Evolutionary conservation across 2,329 filamentous ascomycete genomes (phyloP), one percentile per base, ranked within the genome.

Genomic region (Bipolaris oryzae): DNA sequence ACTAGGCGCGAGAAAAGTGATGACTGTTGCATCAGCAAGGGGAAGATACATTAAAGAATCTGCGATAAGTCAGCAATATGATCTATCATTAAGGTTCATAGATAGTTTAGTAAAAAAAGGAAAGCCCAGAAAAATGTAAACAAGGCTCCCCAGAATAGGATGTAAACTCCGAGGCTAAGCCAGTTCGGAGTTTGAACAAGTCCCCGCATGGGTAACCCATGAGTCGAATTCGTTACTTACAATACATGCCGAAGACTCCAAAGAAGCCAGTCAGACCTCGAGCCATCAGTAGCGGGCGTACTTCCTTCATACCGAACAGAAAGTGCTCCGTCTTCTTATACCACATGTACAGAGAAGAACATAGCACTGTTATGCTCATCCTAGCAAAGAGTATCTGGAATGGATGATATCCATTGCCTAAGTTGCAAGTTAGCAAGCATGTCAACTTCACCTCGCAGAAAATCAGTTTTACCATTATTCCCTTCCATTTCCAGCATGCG

Each of bases 11-110:
- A 96, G 82, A 72, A 96, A 97, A 7, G 91, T 95, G 50, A 97
- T 89, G 33, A 96, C 92, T 0, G 91, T 95, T 2, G 92, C 92
- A 73, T 96, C 92, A 15, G 91, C 89, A 2, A 96, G 82, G 0
- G 91, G 90, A 3, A 96, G 84, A 67, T 96, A 96, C 70, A 90
- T 84, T 55, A 90, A 78, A 7, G 86, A 88, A 67, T 87, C 81
- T 82, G 53, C 7, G 5, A 15, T 7, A 13, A 11, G 49, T 69
- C 20, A 69, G 68, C 11, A 20, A 54, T 6, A 35, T 28, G 16
- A 39, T 7, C 7, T 83, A 1, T 18, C 20, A 3, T 3, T 21
- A n/a, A 18, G 45, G n/a, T 35, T 15, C n/a, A 43, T 35, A 34
- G 31, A 28, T 37, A 35, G 21, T 61, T 58, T 50, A 43, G 47